phyloP scores from a whole-genome alignment of 164 flowering plant species.

The Hamamelis virginiana region DNA sequence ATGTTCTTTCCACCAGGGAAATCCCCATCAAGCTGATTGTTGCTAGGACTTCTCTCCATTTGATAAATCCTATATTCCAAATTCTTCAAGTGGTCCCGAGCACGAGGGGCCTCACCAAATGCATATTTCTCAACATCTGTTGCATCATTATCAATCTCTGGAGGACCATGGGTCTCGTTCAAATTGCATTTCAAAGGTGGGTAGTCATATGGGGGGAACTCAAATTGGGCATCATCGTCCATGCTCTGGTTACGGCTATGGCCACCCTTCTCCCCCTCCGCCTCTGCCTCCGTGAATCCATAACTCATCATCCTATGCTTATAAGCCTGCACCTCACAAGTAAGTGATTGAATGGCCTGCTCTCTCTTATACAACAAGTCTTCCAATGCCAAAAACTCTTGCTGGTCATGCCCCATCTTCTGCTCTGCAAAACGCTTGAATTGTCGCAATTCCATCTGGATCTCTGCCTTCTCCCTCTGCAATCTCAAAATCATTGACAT shows the following conservation, averaged over 20 bases:
- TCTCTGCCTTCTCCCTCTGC: slow-evolving; percentile 94
- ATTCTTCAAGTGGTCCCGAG: slow-evolving; percentile 34
- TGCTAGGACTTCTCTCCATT: slow-evolving; percentile 49
- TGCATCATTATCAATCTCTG: slow-evolving; percentile 45
- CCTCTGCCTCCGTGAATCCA: slow-evolving; percentile 72
- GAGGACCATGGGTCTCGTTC: slow-evolving; percentile 38
- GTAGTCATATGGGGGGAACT: slow-evolving; percentile 55
- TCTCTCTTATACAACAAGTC: slow-evolving; percentile 88
- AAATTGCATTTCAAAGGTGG: slow-evolving; percentile 72
- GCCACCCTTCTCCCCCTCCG: slow-evolving; percentile 46
- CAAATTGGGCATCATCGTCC: slow-evolving; percentile 40
- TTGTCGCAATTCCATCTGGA: slow-evolving; percentile 83
- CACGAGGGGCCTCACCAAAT: slow-evolving; percentile 62
- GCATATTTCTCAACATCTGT: slow-evolving; percentile 72
- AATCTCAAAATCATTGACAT: slow-evolving; percentile 96
- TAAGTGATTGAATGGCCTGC: slow-evolving; percentile 69
- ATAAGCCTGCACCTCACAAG: slow-evolving; percentile 79
- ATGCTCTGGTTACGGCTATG: slow-evolving; percentile 30
- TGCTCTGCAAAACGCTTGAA: slow-evolving; percentile 91
- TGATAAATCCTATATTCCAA: slow-evolving; percentile 36
- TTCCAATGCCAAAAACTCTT: slow-evolving; percentile 63
- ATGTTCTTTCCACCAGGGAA: slow-evolving; percentile 40
- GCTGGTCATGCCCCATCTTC: slow-evolving; percentile 89
- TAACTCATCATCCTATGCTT: slow-evolving; percentile 89
- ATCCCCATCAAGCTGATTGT: slow-evolving; percentile 48